Percentiles rank a stretch among this genome's conserved stretches.
These are phyloP conservation scores for Porogramme epimiltina DNA, from an alignment of 1,284 basidiomycete genomes.

Conservation along the genomic window DNA sequence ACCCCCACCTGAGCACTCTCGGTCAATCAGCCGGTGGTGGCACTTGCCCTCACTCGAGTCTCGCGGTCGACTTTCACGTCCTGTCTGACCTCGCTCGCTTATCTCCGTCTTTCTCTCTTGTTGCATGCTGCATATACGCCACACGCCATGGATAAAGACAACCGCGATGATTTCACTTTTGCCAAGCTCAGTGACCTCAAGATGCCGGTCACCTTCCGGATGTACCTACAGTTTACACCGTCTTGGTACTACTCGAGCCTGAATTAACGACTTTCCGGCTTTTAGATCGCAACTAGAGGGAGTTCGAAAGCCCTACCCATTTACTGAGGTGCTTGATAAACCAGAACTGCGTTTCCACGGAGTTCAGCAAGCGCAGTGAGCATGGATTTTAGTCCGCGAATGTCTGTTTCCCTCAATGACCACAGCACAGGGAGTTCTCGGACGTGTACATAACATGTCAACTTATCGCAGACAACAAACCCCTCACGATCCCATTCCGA, in stretches of 20 bases:
- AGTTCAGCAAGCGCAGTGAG: slow-evolving; percentile 72
- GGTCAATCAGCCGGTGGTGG: neutral
- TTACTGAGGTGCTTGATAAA: slow-evolving; percentile 76
- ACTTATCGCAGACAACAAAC: slow-evolving; percentile 91
- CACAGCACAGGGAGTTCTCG: slow-evolving; percentile 65
- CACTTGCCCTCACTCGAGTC: neutral
- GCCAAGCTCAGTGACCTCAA: slow-evolving; percentile 87
- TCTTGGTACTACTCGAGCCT: neutral
- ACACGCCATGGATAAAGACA: slow-evolving; percentile 78
- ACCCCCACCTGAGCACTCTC: slow-evolving; percentile 7
- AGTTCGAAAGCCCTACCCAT: slow-evolving; percentile 63
- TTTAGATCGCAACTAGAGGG: slow-evolving; percentile 85
- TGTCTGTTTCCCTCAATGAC: slow-evolving; percentile 19
- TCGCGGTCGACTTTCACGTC: neutral
- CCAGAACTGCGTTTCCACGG: slow-evolving; percentile 82
- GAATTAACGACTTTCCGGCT: neutral
- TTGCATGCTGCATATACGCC: neutral
- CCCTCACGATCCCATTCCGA: slow-evolving; percentile 85
- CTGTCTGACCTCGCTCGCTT: neutral
- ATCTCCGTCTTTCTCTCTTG: neutral
- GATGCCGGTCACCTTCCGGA: slow-evolving; percentile 83
- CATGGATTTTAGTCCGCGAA: slow-evolving; percentile 15
- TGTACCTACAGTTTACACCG: slow-evolving; percentile 47
- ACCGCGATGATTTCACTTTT: slow-evolving; percentile 85
- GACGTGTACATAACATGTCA: slow-evolving; percentile 94